Conservation (phyloP, 2,329 filamentous ascomycete species). For the Xylariaceae sp. region DNA sequence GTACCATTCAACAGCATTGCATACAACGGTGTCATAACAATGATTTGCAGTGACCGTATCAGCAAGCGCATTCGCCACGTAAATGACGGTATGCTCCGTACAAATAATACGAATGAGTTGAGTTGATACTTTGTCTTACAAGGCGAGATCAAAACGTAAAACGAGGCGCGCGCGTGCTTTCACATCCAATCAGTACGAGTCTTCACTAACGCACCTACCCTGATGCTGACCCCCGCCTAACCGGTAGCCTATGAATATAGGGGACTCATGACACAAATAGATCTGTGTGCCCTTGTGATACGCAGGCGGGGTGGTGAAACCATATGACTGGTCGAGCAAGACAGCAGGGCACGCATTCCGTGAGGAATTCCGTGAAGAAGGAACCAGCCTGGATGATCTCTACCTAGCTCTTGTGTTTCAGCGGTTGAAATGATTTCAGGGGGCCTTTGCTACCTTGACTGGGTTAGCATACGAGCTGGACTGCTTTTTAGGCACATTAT, state of each 20-base stretch:
- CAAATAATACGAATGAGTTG: too few relatives aligned
- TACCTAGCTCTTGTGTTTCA: neutral
- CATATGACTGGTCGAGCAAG: neutral
- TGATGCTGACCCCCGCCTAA: neutral
- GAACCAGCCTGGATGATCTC: too few relatives aligned
- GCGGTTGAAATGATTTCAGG: neutral
- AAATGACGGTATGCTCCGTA: too few relatives aligned
- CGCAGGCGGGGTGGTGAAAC: neutral
- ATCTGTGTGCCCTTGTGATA: neutral
- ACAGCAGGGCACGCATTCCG: neutral
- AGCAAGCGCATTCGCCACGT: too few relatives aligned
- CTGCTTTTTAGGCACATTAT: neutral
- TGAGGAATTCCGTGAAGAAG: too few relatives aligned
- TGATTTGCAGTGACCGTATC: too few relatives aligned
- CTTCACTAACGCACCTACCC: neutral
- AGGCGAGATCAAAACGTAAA: neutral
- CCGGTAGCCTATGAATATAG: neutral
- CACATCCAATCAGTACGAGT: neutral
- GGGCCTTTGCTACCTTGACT: neutral
- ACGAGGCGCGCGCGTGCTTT: neutral
- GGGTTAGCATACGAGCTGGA: neutral
- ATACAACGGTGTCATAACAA: too few relatives aligned
- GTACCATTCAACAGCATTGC: too few relatives aligned
- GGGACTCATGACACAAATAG: neutral
- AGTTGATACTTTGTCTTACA: too few relatives aligned